Base-by-base conservation (phyloP, 164 flowering plant species). In the Cinnamomum chago region DNA sequence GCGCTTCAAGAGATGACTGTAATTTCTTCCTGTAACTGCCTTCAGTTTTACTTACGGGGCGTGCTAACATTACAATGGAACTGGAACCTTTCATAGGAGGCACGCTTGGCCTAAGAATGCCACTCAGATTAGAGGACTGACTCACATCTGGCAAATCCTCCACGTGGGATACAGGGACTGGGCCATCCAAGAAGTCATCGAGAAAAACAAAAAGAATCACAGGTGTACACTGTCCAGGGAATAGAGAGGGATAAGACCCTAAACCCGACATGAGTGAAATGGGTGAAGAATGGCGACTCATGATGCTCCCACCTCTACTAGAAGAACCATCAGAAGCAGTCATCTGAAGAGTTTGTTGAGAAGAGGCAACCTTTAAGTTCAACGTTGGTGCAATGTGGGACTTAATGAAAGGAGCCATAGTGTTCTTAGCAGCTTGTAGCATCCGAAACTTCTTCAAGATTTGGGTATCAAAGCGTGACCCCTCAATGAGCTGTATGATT, bases 151-250 rank as follows among this genome's bases (percentile, higher is more conserved):
- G 62, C 22, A 77, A 60, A 71, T 86, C 93, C 76, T 88, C 92
- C 65, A 72, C 68, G 75, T 73, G 80, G 69, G 87, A 76, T 68
- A 77, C 81, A 23, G 82, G 58, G 70, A 72, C 81, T 18, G 73
- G 68, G 60, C 73, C 52, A 71, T 91, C 92, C 10, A 84, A 73
- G 78, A 89, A 87, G 73, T 94, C 95, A 83, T 92, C 98, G 75
- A 90, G 77, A 79, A 94, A 90, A 76, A 85, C 90, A 87, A 94
- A 94, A 40, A 94, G 87, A 64, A 80, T 76, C 50, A 92, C 92
- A 10, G 98, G 97, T 62, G 88, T 89, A 74, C 95, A 94, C 74
- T 89, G 90, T 40, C 98, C 98, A 30, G 98, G 98, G 80, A 89
- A 87, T 73, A 91, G 82, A 74, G 97, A 88, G 58, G 92, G 68